phyloP scores from a whole-genome alignment of 2,329 filamentous ascomycete species.

The Aspergillus sp. region DNA sequence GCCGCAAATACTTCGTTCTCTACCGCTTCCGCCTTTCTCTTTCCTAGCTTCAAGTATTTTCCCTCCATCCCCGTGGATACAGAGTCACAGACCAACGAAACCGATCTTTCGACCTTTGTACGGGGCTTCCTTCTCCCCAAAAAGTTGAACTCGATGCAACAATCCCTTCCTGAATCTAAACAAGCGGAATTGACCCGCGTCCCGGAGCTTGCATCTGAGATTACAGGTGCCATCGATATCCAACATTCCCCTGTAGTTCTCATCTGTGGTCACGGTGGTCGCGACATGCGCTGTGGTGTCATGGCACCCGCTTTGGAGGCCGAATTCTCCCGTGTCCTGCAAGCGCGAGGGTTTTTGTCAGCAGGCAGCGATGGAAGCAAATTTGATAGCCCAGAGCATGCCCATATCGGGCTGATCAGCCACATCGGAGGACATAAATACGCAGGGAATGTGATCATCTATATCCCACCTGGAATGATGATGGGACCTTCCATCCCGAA shows the following conservation, averaged over 20 bases:
- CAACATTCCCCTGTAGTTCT: conserved; percentile 58
- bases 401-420: conserved; percentile 53
- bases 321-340: conserved; percentile 58
- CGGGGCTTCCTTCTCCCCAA: conserved; percentile 37
- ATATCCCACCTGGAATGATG: conserved; percentile 46
- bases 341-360: conserved; percentile 23
- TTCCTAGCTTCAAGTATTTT: conserved; percentile 80
- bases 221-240: conserved; percentile 61
- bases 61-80: conserved; percentile 63
- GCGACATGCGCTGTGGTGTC: conserved; percentile 78
- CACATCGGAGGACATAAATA: conserved; percentile 96
- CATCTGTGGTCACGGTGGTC: conserved; percentile 79
- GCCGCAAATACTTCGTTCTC: conserved; percentile 22
- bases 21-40: conserved; percentile 62
- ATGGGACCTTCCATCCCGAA: conserved; percentile 17
- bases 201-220: conserved; percentile 43
- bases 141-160: conserved; percentile 28
- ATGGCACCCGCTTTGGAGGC: conserved; percentile 67
- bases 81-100: conserved; percentile 16
- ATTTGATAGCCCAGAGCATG: conserved; percentile 26
- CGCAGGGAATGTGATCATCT: conserved; percentile 87
- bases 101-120: conserved; percentile 41
- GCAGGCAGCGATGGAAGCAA: conserved; percentile 10
- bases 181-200: conserved; percentile 40
- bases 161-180: conserved; percentile 23